These are phyloP conservation scores for Globisporangium cystogenes DNA, from an alignment of 352 stramenopile species.

Conservation along the genomic window DNA sequence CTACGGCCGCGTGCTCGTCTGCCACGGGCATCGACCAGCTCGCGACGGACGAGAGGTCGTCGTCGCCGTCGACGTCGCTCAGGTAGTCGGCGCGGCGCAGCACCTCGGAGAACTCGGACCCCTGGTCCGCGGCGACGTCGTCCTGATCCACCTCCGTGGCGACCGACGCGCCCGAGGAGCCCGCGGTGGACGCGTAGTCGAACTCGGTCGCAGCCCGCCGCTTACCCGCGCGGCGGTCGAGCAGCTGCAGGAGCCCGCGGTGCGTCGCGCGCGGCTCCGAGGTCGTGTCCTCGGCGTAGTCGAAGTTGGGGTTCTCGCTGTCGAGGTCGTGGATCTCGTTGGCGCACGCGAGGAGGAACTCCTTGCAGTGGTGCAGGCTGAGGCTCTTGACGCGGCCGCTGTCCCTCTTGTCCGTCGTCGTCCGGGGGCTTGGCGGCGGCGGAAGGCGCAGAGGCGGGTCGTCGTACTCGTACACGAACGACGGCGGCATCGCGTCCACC, in stretches of 20 bases:
- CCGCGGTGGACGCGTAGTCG: slow-evolving; percentile 50
- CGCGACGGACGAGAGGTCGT: not conserved
- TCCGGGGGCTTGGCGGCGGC: slow-evolving; percentile 1
- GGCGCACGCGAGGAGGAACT: slow-evolving; percentile 65
- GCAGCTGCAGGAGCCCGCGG: not conserved
- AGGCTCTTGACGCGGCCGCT: slow-evolving; percentile 40
- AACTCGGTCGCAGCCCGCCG: slow-evolving; percentile 12
- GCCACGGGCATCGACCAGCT: not conserved
- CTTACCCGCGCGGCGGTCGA: not conserved
- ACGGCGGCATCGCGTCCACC: slow-evolving; percentile 4
- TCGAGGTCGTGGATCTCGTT: slow-evolving; percentile 83
- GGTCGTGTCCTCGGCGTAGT: slow-evolving; percentile 59
- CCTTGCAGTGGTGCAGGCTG: slow-evolving; percentile 51
- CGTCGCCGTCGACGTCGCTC: slow-evolving; percentile 14
- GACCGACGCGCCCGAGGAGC: slow-evolving; percentile 17
- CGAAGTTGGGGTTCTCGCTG: slow-evolving; percentile 54
- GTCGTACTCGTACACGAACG: slow-evolving; percentile 15
- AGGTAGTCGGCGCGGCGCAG: slow-evolving; percentile 45
- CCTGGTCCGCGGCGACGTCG: slow-evolving; percentile 40
- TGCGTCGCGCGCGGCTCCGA: slow-evolving; percentile 9
- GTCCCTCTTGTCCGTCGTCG: not conserved
- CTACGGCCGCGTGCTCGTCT: not conserved
- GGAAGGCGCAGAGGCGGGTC: not conserved
- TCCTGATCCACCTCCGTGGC: slow-evolving; percentile 19
- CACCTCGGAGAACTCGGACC: slow-evolving; percentile 53